Conservation (phyloP, 2,329 filamentous ascomycete genomes). For the Trichoderma harzianum region DNA sequence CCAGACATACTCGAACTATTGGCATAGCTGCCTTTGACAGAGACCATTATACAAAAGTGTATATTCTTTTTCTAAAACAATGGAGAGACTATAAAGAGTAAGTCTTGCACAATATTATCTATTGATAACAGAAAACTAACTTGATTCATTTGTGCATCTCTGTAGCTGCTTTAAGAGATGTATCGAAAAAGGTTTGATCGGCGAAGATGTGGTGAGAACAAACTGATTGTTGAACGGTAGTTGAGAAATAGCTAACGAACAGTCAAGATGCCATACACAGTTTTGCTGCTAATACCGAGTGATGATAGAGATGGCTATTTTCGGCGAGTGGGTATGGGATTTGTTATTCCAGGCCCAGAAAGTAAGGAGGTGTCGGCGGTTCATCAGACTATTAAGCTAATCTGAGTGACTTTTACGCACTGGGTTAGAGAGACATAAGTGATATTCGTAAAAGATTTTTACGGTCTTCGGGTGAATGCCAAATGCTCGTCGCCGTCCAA, state of each 20-base stretch:
- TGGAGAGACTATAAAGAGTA: not conserved
- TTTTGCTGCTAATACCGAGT: not conserved
- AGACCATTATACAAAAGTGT: not conserved
- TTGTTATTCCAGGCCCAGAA: not conserved
- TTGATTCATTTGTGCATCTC: not conserved
- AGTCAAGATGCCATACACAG: not conserved
- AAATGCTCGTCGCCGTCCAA: not conserved
- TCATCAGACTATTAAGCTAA: not conserved
- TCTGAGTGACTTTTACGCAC: not conserved
- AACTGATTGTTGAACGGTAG: not conserved
- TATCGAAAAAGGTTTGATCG: too few species aligned
- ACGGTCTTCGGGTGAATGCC: not conserved
- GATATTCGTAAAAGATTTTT: not conserved
- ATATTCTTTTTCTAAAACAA: not conserved
- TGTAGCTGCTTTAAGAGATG: accelerated
- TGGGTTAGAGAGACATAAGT: not conserved
- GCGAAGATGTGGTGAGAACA: not conserved
- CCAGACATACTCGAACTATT: not conserved
- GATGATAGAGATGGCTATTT: not conserved
- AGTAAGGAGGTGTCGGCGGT: not conserved
- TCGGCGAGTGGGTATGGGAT: not conserved
- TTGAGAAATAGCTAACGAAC: not conserved
- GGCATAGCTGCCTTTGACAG: not conserved
- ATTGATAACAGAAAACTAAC: not conserved
- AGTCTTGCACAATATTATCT: not conserved